phyloP scores from a whole-genome alignment of 176 grass and related monocot species.

The Cenchrus purpureus region DNA sequence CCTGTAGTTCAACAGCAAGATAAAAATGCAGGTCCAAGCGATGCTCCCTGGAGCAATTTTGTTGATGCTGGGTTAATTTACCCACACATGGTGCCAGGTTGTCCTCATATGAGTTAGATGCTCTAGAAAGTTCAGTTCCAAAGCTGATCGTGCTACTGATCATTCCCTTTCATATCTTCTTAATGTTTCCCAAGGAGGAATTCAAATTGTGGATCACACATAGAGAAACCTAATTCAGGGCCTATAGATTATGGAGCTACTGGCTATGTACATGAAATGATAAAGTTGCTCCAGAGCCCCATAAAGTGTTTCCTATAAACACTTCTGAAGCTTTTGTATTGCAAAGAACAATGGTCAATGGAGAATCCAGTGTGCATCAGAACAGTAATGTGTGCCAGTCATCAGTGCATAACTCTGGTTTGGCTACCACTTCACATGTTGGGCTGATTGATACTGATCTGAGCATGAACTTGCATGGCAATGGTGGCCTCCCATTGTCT shows the following conservation, averaged over 20 bases:
- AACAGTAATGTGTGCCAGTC: conserved; percentile 37
- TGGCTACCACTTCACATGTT: conserved; percentile 38
- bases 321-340: conserved; percentile 39
- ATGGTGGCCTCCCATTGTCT: conserved; percentile 24
- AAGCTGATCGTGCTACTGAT: conserved; percentile 28
- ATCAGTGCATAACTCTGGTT: conserved; percentile 29
- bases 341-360: conserved; percentile 21
- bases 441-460: conserved; percentile 29
- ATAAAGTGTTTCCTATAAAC: conserved; percentile 40
- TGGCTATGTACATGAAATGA: conserved; percentile 16
- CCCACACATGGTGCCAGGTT: conserved; percentile 27
- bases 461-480: conserved; percentile 16
- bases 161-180: conserved; percentile 47
- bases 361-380: conserved; percentile 13
- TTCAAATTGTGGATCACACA: conserved; percentile 10
- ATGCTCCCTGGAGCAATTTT: conserved; percentile 24
- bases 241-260: conserved; percentile 35
- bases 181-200: conserved; percentile 37
- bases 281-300: conserved; percentile 29
- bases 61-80: conserved; percentile 27
- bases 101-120: conserved; percentile 58
- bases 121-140: conserved; percentile 60
- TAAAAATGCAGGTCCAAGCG: conserved; percentile 24
- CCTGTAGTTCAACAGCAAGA: conserved; percentile 38
- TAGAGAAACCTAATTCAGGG: conserved; percentile 41